Conservation (phyloP, 495 filamentous ascomycete genomes). For the Penicillium canescens region DNA sequence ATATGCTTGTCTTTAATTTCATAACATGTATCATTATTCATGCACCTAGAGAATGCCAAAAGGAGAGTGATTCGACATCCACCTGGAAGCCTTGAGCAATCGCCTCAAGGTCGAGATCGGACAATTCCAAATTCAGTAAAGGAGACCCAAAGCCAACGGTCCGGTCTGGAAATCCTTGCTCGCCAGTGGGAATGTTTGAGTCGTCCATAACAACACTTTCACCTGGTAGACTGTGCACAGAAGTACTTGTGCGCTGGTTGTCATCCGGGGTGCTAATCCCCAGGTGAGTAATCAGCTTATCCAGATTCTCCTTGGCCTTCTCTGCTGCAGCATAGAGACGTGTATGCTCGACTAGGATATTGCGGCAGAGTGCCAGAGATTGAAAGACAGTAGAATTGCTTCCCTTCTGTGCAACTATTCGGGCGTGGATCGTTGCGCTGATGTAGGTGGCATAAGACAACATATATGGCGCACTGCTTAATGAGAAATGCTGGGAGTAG, state of each 20-base stretch:
- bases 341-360: constrained; percentile 18
- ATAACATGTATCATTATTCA: not conserved
- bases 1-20: not conserved
- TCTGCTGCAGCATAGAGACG: constrained; percentile 23
- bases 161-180: constrained; percentile 1
- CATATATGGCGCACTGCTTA: constrained; percentile 31
- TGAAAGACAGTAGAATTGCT: constrained; percentile 20
- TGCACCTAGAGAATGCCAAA: constrained; percentile 21
- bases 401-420: constrained; percentile 29
- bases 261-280: constrained; percentile 10
- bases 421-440: constrained; percentile 34
- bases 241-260: not conserved
- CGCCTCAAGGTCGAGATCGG: constrained; percentile 28
- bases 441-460: constrained; percentile 37
- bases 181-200: not conserved
- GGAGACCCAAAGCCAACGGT: constrained; percentile 10
- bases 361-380: constrained; percentile 20
- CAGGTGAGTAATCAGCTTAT: constrained; percentile 20
- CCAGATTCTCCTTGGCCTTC: constrained; percentile 24
- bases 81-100: constrained; percentile 30
- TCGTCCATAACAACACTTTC: not conserved
- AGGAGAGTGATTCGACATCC: constrained; percentile 23
- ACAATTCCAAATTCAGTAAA: constrained; percentile 23
- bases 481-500: constrained; percentile 27
- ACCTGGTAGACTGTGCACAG: not conserved